Evolutionary conservation across 208 protist species (phyloP).

Genomic region (Leishmania arabica): DNA sequence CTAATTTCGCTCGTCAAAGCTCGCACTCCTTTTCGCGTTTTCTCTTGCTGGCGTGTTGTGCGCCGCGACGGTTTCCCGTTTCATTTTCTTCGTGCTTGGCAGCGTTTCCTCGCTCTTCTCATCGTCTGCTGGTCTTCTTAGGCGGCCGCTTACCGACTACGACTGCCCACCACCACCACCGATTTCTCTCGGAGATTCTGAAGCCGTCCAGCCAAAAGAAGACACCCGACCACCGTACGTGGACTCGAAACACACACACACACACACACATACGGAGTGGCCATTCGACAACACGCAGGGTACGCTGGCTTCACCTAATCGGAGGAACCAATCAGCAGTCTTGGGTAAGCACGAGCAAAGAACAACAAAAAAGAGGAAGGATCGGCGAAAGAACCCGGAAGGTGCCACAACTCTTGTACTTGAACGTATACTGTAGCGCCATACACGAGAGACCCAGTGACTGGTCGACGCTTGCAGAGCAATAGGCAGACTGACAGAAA

Average conservation of each 20-base stretch:
- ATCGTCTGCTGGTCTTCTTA: not conserved
- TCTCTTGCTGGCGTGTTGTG: not conserved
- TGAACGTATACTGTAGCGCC: not conserved
- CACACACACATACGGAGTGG: not conserved
- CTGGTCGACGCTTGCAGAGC: not conserved
- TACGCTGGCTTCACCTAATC: not conserved
- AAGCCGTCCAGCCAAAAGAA: not conserved
- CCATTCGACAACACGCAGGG: not conserved
- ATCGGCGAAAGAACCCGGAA: not conserved
- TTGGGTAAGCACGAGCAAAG: not conserved
- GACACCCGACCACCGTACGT: not conserved
- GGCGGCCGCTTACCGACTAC: not conserved
- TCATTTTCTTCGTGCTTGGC: not conserved
- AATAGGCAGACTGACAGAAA: not conserved
- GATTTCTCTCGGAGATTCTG: not conserved
- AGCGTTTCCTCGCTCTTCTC: not conserved
- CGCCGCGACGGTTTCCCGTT: not conserved
- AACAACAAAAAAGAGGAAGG: not conserved
- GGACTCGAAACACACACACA: not conserved
- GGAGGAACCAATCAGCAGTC: not conserved
- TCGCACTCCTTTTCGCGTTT: not conserved
- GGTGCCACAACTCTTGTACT: not conserved
- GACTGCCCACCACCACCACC: not conserved
- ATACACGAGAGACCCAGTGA: not conserved
- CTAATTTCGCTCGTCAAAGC: not conserved